These are phyloP conservation scores for Carex cristatella DNA, from an alignment of 176 grass and related monocot genomes.

Conservation along the genomic window DNA sequence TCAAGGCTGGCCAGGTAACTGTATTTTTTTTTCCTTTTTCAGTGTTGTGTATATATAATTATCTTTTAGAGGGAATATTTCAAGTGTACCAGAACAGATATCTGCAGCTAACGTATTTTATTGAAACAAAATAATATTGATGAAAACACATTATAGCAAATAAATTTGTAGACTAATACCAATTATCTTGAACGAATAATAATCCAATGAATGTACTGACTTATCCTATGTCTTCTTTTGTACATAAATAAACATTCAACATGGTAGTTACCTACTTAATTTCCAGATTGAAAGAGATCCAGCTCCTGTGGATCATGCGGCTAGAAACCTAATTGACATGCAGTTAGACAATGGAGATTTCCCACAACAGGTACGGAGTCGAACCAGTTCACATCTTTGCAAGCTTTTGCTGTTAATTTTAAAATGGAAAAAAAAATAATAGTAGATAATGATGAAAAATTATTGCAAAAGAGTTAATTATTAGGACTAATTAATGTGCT, in stretches of 20 bases:
- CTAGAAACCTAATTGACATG: constrained; percentile 39
- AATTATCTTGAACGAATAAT: not conserved
- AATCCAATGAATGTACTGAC: not conserved
- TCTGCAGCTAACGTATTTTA: too few species aligned
- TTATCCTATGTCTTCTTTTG: not conserved
- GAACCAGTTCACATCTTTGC: not conserved
- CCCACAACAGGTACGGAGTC: constrained; percentile 48
- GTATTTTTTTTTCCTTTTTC: not conserved
- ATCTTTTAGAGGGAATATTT: not conserved
- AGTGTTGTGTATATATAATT: not conserved
- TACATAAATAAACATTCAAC: not conserved
- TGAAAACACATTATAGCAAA: too few species aligned
- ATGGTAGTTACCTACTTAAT: not conserved
- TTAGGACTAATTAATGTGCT: too few species aligned
- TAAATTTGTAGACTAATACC: too few species aligned
- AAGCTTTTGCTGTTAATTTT: not conserved
- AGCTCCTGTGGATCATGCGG: constrained; percentile 42
- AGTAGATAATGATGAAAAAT: not conserved
- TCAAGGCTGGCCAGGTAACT: constrained; percentile 60
- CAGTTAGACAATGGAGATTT: constrained; percentile 59
- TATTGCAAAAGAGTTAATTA: too few species aligned
- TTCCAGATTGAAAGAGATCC: constrained; percentile 48
- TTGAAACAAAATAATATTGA: too few species aligned
- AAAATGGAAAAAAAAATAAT: not conserved
- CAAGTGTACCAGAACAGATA: not conserved